phyloP scores from a whole-genome alignment of 2,329 filamentous ascomycete species.

The Dactylella cylindrospora region DNA sequence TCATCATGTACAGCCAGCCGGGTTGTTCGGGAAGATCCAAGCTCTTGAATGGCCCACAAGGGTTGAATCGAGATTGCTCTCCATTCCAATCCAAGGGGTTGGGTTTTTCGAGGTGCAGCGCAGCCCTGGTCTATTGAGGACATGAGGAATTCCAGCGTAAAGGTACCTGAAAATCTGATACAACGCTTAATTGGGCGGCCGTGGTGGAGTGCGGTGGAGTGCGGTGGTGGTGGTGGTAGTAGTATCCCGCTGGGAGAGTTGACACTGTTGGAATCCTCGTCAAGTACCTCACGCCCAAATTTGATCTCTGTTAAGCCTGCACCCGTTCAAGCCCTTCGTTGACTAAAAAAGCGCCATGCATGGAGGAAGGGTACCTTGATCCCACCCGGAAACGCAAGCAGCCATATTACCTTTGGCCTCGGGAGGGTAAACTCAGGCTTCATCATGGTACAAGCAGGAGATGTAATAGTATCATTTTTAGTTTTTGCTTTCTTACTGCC shows the following conservation, averaged over 20 bases:
- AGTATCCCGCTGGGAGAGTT: constrained; percentile 32
- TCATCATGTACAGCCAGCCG: too few species aligned
- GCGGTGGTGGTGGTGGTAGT: constrained; percentile 7
- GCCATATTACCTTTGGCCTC: background rate
- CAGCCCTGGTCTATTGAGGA: constrained; percentile 1
- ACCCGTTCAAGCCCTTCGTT: background rate
- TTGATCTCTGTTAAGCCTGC: background rate
- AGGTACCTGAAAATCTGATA: constrained; percentile 29
- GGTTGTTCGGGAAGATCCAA: too few species aligned
- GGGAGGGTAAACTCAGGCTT: too few species aligned
- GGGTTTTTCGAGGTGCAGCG: constrained; percentile 16
- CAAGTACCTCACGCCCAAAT: background rate
- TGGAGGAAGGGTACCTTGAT: constrained; percentile 4
- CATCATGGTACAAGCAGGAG: constrained; percentile 9
- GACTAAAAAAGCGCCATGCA: constrained; percentile 21
- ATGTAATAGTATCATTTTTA: constrained; percentile 10
- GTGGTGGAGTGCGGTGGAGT: too few species aligned
- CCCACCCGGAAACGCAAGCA: background rate
- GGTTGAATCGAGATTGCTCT: constrained; percentile 25
- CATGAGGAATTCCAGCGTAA: constrained; percentile 17
- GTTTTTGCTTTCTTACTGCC: background rate
- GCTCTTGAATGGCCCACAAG: too few species aligned
- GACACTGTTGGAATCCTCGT: constrained; percentile 31
- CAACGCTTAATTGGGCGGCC: too few species aligned
- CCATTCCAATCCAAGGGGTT: constrained; percentile 27